These are phyloP conservation scores for Magnaporthales sp. DNA, from an alignment of 2,329 filamentous ascomycete species.

Conservation along the genomic window DNA sequence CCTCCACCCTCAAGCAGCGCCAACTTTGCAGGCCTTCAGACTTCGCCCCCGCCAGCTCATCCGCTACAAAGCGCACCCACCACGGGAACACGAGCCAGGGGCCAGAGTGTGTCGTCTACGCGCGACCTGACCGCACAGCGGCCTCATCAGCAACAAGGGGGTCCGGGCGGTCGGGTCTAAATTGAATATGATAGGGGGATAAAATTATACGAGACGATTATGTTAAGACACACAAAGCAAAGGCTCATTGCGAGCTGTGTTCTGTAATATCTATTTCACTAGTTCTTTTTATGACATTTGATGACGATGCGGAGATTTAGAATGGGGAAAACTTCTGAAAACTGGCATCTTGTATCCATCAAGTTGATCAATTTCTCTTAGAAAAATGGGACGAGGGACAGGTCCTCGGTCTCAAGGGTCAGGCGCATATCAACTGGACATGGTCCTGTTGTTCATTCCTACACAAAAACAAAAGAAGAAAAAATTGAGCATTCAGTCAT, in stretches of 20 bases:
- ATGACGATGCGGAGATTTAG: background rate
- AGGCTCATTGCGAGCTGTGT: background rate
- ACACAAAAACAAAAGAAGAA: too few species aligned
- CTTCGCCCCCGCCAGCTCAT: background rate
- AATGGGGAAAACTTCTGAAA: background rate
- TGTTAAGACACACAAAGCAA: background rate
- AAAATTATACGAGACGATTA: background rate
- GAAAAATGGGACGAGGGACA: background rate
- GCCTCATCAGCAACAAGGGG: background rate
- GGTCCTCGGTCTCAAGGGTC: background rate
- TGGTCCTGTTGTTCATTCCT: background rate
- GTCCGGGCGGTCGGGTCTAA: background rate
- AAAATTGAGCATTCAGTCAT: background rate
- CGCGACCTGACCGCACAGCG: background rate
- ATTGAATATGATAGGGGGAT: background rate
- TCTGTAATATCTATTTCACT: background rate
- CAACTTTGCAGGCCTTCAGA: constrained; percentile 2
- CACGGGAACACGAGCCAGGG: background rate
- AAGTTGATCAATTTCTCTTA: too few species aligned
- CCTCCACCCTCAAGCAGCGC: background rate
- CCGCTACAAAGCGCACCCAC: background rate
- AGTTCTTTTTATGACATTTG: background rate
- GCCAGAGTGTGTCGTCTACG: constrained; percentile 1
- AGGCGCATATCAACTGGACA: background rate
- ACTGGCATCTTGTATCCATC: background rate